Percentiles rank a stretch among this genome's conserved stretches.
Evolutionary conservation across 805 yeast genomes (phyloP).

Genomic region (Metschnikowia shivogae): DNA sequence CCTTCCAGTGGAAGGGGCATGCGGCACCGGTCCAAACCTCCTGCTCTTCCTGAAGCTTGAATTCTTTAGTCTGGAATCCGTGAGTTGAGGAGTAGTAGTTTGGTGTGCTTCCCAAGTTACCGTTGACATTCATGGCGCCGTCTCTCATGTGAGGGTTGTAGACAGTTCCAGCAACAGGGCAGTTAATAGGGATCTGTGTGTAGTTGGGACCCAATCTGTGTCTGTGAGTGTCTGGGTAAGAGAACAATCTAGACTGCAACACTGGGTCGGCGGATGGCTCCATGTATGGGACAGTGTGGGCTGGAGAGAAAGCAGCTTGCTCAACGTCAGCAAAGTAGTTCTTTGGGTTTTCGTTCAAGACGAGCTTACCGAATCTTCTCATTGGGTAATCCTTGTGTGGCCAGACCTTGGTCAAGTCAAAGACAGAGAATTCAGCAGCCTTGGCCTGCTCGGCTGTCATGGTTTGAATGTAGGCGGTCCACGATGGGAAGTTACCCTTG

Average conservation of each 20-base stretch:
- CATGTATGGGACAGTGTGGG: slow-evolving; percentile 80
- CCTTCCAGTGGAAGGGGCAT: slow-evolving; percentile 81
- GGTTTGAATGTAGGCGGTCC: slow-evolving; percentile 82
- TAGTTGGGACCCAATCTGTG: slow-evolving; percentile 77
- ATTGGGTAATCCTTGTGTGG: slow-evolving; percentile 83
- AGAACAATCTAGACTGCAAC: slow-evolving; percentile 73
- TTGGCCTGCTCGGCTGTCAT: slow-evolving; percentile 83
- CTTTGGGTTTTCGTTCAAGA: slow-evolving; percentile 76
- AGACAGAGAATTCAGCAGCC: slow-evolving; percentile 72
- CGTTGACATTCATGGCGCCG: slow-evolving; percentile 62
- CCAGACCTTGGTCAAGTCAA: slow-evolving; percentile 91
- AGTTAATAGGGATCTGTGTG: slow-evolving; percentile 83
- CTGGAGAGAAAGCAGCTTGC: slow-evolving; percentile 82
- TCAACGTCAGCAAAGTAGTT: slow-evolving; percentile 87
- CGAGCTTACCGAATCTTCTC: slow-evolving; percentile 78
- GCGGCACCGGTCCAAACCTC: slow-evolving; percentile 84
- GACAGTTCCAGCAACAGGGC: slow-evolving; percentile 53
- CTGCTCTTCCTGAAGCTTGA: slow-evolving; percentile 58
- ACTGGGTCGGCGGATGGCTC: slow-evolving; percentile 84
- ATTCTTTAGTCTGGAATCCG: slow-evolving; percentile 44
- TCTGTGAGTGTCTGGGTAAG: slow-evolving; percentile 83
- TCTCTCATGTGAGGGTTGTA: slow-evolving; percentile 73
- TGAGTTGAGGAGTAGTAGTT: slow-evolving; percentile 62
- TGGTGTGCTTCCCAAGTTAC: slow-evolving; percentile 73
- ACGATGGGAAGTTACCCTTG: slow-evolving; percentile 71